Base-by-base conservation (phyloP, 192 early-diverging fungal genomes). In the Backusella circina region DNA sequence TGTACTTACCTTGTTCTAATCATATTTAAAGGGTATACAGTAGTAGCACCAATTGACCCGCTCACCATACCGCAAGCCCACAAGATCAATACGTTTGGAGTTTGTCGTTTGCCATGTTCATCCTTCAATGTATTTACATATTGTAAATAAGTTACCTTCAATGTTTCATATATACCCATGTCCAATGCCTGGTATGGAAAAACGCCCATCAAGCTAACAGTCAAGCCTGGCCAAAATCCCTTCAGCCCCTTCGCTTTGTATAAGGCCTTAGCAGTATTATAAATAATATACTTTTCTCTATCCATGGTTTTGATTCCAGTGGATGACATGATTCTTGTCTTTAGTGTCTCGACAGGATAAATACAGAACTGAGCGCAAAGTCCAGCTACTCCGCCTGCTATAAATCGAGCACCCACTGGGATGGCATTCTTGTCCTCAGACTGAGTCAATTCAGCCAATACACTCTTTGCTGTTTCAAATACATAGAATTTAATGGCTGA, bases 131-230 rank as follows among this genome's bases (percentile, higher is more conserved):
- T 70, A 38, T 85, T 76, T 65, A 80, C 67, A 13, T 81, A 84
- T 41, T 83, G 81, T 65, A 87, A 77, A 71, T 88, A 92, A 16
- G 83, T 83, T 67, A 84, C 78, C 70, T 92, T 93, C 9, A 94
- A 83, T 1, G 90, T 91, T 75, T 94, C 93, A 81, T 89, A 94
- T 23, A 92, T 87, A 15, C 79, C 75, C 74, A 94, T 81, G 74
- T 94, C 91, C 68, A 93, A 84, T 6, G 91, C 93, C 32, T 90
- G 89, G 81, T 93, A 94, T 16, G 91, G 93, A 37, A 94, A 89
- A 47, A 94, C 88, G n/a, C 93, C 93, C 0, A 94, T 71, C 1
- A 94, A 74, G 73, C 80, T 76, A 10, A 77, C 41, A 54, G 76
- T 70, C 7, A 83, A 72, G 21, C 82, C 82, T 13, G 82, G 78